Evolutionary conservation across 169 alveolate genomes (phyloP), one percentile per base, ranked within the genome.

Genomic region (Fabrea salina): DNA sequence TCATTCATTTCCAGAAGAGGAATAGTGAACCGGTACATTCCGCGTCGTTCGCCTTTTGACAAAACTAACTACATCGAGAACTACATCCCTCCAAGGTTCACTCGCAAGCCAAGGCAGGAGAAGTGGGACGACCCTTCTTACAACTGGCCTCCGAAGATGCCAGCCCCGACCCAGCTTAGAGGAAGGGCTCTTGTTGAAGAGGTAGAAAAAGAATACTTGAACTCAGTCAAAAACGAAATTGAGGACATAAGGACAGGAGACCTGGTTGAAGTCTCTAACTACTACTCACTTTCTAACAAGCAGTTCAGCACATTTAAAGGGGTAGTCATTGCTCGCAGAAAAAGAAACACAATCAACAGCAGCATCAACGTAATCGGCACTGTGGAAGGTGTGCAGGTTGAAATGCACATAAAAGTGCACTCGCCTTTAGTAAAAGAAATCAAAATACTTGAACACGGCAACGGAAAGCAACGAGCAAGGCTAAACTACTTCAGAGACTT

Each of bases 81-180:
- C 64, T 78, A 51, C 53, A 57, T 82, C 22, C 88, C 83, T 71
- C 39, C 30, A 39, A 70, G 53, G n/a, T 41, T 49, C 41, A 32
- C 37, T 25, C 58, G 82, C 76, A 70, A 66, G 40, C 80, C 77
- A 68, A 71, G 82, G 53, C 71, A 72, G 67, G 53, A 43, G 16
- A 37, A 70, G 58, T 86, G 91, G 91, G 88, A 82, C 51, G 91
- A 86, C 67, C 82, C 82, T 13, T 51, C 44, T 51, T 76, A 57
- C 22, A 57, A 68, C 13, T 82, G 87, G 86, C 88, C 87, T 40
- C 71, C 84, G 4, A 68, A 68, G 13, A 39, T 71, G 4, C 79
- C 75, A 40, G 33, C 56, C 4, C 64, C 80, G 3, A 61, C 80
- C 22, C 19, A 51, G n/a, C 32, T 67, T 3, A 0, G 16, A 22